Evolutionary conservation across 768 basidiomycete species (phyloP), one percentile per base, ranked within the genome.

Genomic region (Russula foetens): DNA sequence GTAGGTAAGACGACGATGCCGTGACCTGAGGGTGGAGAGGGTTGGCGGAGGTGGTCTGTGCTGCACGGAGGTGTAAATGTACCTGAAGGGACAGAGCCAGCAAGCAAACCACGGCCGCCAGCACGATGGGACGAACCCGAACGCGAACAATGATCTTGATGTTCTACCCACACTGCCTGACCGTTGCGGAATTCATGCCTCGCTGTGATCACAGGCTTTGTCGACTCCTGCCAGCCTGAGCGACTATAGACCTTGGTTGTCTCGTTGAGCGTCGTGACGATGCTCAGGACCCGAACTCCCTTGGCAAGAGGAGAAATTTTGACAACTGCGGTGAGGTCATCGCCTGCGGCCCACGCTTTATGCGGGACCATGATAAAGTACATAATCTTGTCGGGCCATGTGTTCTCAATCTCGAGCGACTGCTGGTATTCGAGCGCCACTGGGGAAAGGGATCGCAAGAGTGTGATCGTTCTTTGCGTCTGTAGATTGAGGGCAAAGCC

Each of bases 361-460:
- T 96, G 93, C 0, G 95, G 95, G 33, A 98, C 73, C 76, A 93
- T 89, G 69, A 92, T 83, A 6, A 88, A 86, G 72, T 96, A 98
- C 94, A 95, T 96, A 73, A 97, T 76, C 75, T 98, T 98, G 23
- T 88, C 88, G 0, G 96, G 94, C 96, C 96, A 98, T 17, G 93
- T 94, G 71, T 95, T 97, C 73, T 97, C 91, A 65, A 92, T 86
- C 71, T 98, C 96, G 59, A 97, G 81, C 2, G 92, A 92, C 70
- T 98, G 94, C 68, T 92, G 95, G 76, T 92, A 98, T 72, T 98
- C 96, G 67, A 97, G 81, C 0, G 95, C 88, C 63, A 94, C 92
- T 1, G 83, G 71, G 21, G 83, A 77, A 69, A 94, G 87, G 4
- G 86, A 83, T 48, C 93, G 84, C 50, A 89, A 66, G 62, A 98